Evolutionary conservation across 2,329 filamentous ascomycete species (phyloP).

Genomic region (Keithomyces neogunnii): DNA sequence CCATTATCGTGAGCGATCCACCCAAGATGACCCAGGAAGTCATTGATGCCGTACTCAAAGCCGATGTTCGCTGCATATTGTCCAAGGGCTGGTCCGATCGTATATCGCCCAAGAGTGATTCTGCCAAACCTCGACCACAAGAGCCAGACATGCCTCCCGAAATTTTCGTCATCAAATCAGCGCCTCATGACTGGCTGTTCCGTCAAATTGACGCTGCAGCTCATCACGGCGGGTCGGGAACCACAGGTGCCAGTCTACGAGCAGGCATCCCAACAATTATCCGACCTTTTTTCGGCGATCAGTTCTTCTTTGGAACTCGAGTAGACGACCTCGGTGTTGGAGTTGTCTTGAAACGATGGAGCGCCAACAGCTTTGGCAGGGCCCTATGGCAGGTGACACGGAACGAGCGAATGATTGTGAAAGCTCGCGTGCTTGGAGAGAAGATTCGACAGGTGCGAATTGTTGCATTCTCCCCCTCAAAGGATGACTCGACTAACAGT

Average conservation of each 20-base stretch:
- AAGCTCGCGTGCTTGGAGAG: constrained; percentile 73
- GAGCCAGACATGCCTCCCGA: constrained; percentile 64
- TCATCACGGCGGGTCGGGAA: constrained; percentile 91
- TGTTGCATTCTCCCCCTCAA: background rate
- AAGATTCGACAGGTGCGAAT: constrained; percentile 71
- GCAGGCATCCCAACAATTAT: constrained; percentile 91
- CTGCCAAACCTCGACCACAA: constrained; percentile 41
- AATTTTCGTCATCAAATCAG: constrained; percentile 81
- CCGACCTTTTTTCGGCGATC: constrained; percentile 94
- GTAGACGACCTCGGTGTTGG: constrained; percentile 93
- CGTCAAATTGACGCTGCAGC: constrained; percentile 86
- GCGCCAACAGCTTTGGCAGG: constrained; percentile 73
- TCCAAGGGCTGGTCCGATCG: constrained; percentile 97
- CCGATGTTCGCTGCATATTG: constrained; percentile 88
- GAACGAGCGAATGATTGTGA: constrained; percentile 83
- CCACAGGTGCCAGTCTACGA: constrained; percentile 84
- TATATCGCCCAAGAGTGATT: constrained; percentile 38
- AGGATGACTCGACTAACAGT: constrained; percentile 17
- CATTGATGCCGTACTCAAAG: constrained; percentile 80
- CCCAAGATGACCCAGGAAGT: constrained; percentile 86
- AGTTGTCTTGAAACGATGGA: constrained; percentile 80
- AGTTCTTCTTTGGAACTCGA: constrained; percentile 87
- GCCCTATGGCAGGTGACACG: constrained; percentile 89
- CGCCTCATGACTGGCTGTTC: constrained; percentile 96
- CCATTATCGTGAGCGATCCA: constrained; percentile 87